Evolutionary conservation across 2,329 filamentous ascomycete genomes (phyloP).

Genomic region (Xylaria sp.): DNA sequence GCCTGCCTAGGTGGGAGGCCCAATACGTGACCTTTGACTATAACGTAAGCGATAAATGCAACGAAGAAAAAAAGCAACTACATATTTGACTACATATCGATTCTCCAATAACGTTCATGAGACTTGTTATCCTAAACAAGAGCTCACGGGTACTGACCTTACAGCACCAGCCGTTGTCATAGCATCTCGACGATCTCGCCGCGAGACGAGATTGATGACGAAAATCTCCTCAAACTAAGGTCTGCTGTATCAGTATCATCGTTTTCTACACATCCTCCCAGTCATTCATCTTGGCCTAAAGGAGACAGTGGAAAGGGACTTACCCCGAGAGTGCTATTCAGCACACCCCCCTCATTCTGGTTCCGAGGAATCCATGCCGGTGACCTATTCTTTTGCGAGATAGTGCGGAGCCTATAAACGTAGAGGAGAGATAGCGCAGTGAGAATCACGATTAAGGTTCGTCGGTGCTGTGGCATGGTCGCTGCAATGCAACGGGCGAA

Average conservation of each 20-base stretch:
- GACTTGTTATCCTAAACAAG: constrained; percentile 52
- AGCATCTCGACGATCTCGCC: constrained; percentile 57
- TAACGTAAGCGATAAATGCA: background rate
- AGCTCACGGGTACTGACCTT: constrained; percentile 46
- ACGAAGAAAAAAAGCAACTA: background rate
- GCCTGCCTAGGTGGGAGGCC: too few species aligned
- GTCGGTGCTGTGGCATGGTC: constrained; percentile 15
- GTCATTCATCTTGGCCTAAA: background rate
- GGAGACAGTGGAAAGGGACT: background rate
- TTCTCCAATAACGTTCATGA: constrained; percentile 29
- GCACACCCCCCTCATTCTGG: constrained; percentile 3
- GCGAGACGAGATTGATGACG: constrained; percentile 56
- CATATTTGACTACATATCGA: background rate
- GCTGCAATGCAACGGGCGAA: background rate
- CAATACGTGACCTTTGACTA: background rate
- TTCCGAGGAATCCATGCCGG: background rate
- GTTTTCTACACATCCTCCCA: background rate
- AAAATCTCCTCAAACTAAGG: constrained; percentile 58
- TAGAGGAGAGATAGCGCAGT: background rate
- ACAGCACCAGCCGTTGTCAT: constrained; percentile 54
- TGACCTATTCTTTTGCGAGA: background rate
- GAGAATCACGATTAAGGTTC: background rate
- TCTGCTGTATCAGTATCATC: background rate
- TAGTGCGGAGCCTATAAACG: background rate
- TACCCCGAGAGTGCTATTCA: constrained; percentile 35